Base-by-base conservation (phyloP, 495 filamentous ascomycete genomes). In the Penicillium steckii region DNA sequence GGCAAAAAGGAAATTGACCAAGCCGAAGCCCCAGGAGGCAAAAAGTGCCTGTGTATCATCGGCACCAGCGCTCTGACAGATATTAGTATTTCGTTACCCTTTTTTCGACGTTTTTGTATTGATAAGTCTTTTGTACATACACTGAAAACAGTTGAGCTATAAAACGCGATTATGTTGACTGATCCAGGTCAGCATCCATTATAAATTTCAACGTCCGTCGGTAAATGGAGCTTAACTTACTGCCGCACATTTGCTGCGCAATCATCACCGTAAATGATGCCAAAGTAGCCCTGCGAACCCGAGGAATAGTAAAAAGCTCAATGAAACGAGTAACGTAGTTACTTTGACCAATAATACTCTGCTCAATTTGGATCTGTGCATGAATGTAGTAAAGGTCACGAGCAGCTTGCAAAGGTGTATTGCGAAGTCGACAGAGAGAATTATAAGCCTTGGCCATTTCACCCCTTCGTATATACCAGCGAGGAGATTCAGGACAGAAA, bases 231-330 rank as follows among this genome's bases (percentile, higher is more conserved):
- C n/a, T 35, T 8, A n/a, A 53, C 57, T 67, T 72, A 62, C 73
- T 88, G 53, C 88, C 89, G 64, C 89, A 94, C 85, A 95, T 89
- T 70, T 95, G 90, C 73, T 94, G 88, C 8, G 82, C 84, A 56
- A 89, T 78, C 82, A 89, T 89, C 46, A 90, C 85, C 1, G 79
- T 74, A 50, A 73, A 77, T 0, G 81, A 83, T 27, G 85, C 86
- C 22, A 83, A 73, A 21, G 81, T 87, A 9, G 86, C 85, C 48
- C 86, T 80, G 30, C 85, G 79, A 44, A 87, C 70, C 25, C 85
- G 83, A 13, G 85, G 85, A 50, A 88, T 81, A 9, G 82, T 83
- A 59, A 90, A 89, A 8, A 88, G 68, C 52, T 90, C 80, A 30
- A 77, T 45, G 47, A 88, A 79, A 10, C 85, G 79, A 19, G 70